Base-by-base conservation (phyloP, 768 basidiomycete genomes). In the Leccinum subgranulosum region DNA sequence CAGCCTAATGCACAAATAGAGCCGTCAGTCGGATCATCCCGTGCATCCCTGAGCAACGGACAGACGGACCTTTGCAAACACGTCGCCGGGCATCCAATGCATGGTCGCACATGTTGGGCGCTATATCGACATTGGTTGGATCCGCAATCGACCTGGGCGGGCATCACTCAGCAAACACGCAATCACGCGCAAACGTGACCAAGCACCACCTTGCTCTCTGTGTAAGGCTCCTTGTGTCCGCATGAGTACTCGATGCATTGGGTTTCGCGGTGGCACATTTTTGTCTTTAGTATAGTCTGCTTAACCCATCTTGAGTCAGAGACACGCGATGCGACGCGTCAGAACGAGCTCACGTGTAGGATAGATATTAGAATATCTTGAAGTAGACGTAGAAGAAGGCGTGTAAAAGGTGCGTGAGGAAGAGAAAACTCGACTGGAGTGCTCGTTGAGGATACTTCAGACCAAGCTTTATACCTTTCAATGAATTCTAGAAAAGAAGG, bases 211-310 rank as follows among this genome's bases (percentile, higher is more conserved):
- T 71, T 74, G 59, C 54, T 66, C 46, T 74, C 70, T 6, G 56
- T 66, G 47, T 64, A 53, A 5, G 72, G 70, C 36, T 68, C 59
- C 25, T 68, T 59, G 63, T 81, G 78, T 28, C 72, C 74, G 60
- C 80, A 82, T 21, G 64, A 48, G 60, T 75, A 72, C 57, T 66
- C 63, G 41, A 70, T 71, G 62, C 73, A 75, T 28, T 74, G 66
- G 53, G 73, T 64, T 58, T 77, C 68, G 67, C 78, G 74, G 70
- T 74, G 69, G 61, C 80, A 82, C 80, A 82, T 81, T 48, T 53
- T 53, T 43, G 59, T 45, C 39, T 15, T 46, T 33, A 51, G 49
- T 49, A 27, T 53, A 50, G 59, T 59, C 55, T 68, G 41, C n/a
- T 49, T 23, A 19, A 34, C 29, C 34, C 49, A 23, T 9, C 33